phyloP scores from a whole-genome alignment of 805 yeast genomes.

The Candida michaelii region DNA sequence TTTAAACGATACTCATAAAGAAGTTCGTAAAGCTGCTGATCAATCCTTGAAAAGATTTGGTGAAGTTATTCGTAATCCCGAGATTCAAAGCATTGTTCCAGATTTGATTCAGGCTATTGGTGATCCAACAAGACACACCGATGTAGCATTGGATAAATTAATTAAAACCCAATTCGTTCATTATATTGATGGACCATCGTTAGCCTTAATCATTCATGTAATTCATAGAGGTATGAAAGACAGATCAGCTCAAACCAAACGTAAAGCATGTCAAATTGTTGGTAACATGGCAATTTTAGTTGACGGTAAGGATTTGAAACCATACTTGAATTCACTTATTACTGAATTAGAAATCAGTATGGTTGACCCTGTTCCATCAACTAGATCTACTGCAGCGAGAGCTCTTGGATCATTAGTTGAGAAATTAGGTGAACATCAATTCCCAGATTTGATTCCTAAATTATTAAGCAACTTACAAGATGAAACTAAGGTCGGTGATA shows the following conservation, averaged over 20 bases:
- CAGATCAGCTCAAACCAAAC: constrained; percentile 88
- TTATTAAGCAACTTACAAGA: constrained; percentile 75
- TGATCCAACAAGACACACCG: constrained; percentile 90
- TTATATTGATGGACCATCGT: constrained; percentile 96
- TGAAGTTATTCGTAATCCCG: constrained; percentile 96
- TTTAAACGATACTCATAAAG: constrained; percentile 92
- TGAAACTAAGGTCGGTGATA: constrained; percentile 78
- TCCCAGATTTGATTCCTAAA: constrained; percentile 88
- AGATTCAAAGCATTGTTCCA: constrained; percentile 90
- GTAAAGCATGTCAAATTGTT: constrained; percentile 95
- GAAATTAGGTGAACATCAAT: constrained; percentile 91
- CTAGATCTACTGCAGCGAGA: constrained; percentile 96
- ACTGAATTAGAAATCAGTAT: constrained; percentile 86
- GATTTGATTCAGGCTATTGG: constrained; percentile 87
- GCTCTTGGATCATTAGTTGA: constrained; percentile 96
- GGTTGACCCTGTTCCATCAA: constrained; percentile 98
- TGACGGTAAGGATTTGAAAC: constrained; percentile 79
- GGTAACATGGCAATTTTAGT: constrained; percentile 98
- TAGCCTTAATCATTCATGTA: constrained; percentile 92
- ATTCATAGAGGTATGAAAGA: constrained; percentile 94
- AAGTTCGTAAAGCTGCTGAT: constrained; percentile 94
- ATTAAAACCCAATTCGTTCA: constrained; percentile 93
- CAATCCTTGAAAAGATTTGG: constrained; percentile 87
- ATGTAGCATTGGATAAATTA: constrained; percentile 79
- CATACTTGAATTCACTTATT: constrained; percentile 76